Evolutionary conservation across 805 yeast species (phyloP).

Genomic region (Aciculoconidium aculeatum): DNA sequence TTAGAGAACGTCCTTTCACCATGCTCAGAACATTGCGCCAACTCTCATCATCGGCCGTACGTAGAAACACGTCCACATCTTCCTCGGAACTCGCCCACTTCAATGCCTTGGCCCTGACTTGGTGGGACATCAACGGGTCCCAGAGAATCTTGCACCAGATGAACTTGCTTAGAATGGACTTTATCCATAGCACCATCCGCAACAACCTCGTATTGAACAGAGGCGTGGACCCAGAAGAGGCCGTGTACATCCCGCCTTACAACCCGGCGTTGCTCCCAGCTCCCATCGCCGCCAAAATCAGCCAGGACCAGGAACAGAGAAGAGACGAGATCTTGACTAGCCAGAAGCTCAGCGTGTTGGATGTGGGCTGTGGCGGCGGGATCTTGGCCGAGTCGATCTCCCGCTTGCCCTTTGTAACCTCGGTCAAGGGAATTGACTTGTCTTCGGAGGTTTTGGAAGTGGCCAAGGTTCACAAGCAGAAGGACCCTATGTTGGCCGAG

Average conservation of each 20-base stretch:
- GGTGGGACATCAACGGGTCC: constrained; percentile 97
- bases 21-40: background rate
- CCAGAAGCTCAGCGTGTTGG: constrained; percentile 54
- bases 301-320: constrained; percentile 44
- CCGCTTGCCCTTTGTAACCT: constrained; percentile 53
- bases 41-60: constrained; percentile 2
- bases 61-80: constrained; percentile 36
- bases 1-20: too few relatives aligned
- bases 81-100: constrained; percentile 74
- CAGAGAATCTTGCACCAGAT: constrained; percentile 91
- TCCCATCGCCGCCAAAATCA: constrained; percentile 42
- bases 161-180: constrained; percentile 88
- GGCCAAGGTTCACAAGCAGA: constrained; percentile 60
- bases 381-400: constrained; percentile 83
- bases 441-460: constrained; percentile 77
- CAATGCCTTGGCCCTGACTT: constrained; percentile 79
- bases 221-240: constrained; percentile 29
- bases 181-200: constrained; percentile 59
- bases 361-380: constrained; percentile 99
- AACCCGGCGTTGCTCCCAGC: constrained; percentile 60
- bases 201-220: constrained; percentile 38
- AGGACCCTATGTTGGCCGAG: constrained; percentile 56
- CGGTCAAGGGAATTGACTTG: constrained; percentile 80
- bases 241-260: constrained; percentile 74
- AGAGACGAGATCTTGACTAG: constrained; percentile 30